Evolutionary conservation across 2,329 filamentous ascomycete genomes (phyloP), one percentile per base, ranked within the genome.

Genomic region (Chaetomium globosum): DNA sequence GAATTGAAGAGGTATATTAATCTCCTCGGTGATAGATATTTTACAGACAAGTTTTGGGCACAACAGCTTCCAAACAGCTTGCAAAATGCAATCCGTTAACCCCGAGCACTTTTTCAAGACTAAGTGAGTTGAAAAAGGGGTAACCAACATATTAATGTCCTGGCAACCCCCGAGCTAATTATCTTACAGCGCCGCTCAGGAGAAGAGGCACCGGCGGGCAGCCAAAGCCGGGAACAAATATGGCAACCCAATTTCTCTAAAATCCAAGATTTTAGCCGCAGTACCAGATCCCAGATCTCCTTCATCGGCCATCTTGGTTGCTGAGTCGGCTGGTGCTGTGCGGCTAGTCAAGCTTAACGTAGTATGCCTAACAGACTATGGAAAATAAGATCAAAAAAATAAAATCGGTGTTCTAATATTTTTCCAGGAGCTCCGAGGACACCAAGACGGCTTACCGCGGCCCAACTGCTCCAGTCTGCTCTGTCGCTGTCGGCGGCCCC

Each of bases 51-150:
- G 28, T 23, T 30, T 16, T 16, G 31, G 46, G 61, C 19, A n/a
- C n/a, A 30, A 19, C 21, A 36, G 28, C 7, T 31, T 21, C 52
- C 49, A 89, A 86, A 81, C 21, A 36, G 23, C 7, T 30, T 21
- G 49, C 49, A 89, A 86, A 81, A 89, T 90, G 76, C 84, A 87
- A 68, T 90, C 90, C 31, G 84, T 85, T 59, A 86, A 96, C 74
- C 84, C 88, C 59, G 88, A 90, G 33, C 87, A 95, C 74, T 98
- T 96, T 81, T 98, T 98, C 75, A 91, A 97, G 78, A 96, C 93
- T 33, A 90, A 93, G 92, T 95, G 80, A 78, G 88, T 76, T 43
- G 36, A 49, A 65, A 65, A 63, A 31, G 55, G 70, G 30, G 54
- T 55, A 64, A 70, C 59, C 55, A 46, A 65, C 19, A 39, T 67